These are phyloP conservation scores for Aspergillus candidus DNA, from an alignment of 2,329 filamentous ascomycete species.

Conservation along the genomic window DNA sequence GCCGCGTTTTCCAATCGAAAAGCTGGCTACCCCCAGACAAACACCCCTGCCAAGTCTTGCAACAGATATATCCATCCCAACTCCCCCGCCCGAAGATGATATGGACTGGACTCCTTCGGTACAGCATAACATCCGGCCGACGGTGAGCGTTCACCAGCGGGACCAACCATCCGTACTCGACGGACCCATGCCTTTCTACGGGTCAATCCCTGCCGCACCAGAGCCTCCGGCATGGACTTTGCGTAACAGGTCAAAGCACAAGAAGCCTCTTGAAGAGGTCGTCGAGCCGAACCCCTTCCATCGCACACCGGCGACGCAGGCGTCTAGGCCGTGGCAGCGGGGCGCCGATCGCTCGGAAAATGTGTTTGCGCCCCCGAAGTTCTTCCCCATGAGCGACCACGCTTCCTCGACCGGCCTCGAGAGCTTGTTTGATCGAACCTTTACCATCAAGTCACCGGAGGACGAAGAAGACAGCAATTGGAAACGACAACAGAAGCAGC, in stretches of 20 bases:
- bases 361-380: constrained; percentile 40
- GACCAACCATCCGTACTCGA: constrained; percentile 25
- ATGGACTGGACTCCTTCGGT: constrained; percentile 49
- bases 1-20: constrained; percentile 36
- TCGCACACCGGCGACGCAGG: constrained; percentile 20
- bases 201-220: constrained; percentile 36
- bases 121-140: constrained; percentile 31
- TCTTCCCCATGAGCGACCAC: constrained; percentile 40
- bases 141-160: constrained; percentile 24
- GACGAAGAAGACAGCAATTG: constrained; percentile 19
- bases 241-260: constrained; percentile 24
- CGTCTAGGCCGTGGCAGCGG: constrained; percentile 17
- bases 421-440: constrained; percentile 41
- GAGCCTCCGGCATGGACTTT: constrained; percentile 37
- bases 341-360: constrained; percentile 17
- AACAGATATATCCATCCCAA: constrained; percentile 25
- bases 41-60: constrained; percentile 7
- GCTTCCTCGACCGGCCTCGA: constrained; percentile 42
- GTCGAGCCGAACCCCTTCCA: constrained; percentile 35
- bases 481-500: constrained; percentile 10
- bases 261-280: constrained; percentile 30
- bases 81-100: constrained; percentile 38
- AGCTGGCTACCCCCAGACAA: constrained; percentile 28
- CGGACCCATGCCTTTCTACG: constrained; percentile 39
- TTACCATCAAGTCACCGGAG: constrained; percentile 32